Evolutionary conservation across 805 yeast genomes (phyloP).

Genomic region (Metschnikowia drakensbergensis): DNA sequence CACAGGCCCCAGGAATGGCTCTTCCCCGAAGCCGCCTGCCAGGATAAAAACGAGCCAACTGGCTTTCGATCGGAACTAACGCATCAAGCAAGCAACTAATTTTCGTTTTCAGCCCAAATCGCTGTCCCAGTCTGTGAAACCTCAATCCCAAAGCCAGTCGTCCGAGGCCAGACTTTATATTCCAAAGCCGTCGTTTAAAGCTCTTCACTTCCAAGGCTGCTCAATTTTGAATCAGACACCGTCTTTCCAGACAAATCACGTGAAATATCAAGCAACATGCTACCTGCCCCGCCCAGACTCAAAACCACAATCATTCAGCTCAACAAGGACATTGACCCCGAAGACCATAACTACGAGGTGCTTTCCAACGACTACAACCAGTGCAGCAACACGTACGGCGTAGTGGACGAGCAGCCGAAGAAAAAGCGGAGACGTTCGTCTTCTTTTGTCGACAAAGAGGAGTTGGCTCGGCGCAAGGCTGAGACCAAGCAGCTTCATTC

Average conservation of each 20-base stretch:
- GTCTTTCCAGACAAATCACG: not conserved
- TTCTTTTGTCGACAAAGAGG: constrained; percentile 37
- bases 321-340: constrained; percentile 41
- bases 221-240: too few species aligned
- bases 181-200: too few species aligned
- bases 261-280: not conserved
- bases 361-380: constrained; percentile 36
- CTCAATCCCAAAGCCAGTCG: too few species aligned
- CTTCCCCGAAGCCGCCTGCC: not conserved
- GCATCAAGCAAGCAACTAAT: too few species aligned
- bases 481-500: constrained; percentile 57
- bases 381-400: not conserved
- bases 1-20: not conserved
- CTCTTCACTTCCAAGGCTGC: too few species aligned
- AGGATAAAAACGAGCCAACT: not conserved
- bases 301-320: constrained; percentile 44
- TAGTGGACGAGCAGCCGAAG: constrained; percentile 14
- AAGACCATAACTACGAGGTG: constrained; percentile 40
- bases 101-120: too few species aligned
- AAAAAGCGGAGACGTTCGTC: constrained; percentile 41
- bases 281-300: constrained; percentile 39
- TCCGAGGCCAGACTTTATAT: too few species aligned
- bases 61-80: not conserved
- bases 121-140: too few species aligned
- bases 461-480: constrained; percentile 36